Percentiles rank a stretch among this genome's conserved stretches.
Conservation (phyloP, 1,284 basidiomycete genomes). For the Pyrrhoderma lamaoense region DNA sequence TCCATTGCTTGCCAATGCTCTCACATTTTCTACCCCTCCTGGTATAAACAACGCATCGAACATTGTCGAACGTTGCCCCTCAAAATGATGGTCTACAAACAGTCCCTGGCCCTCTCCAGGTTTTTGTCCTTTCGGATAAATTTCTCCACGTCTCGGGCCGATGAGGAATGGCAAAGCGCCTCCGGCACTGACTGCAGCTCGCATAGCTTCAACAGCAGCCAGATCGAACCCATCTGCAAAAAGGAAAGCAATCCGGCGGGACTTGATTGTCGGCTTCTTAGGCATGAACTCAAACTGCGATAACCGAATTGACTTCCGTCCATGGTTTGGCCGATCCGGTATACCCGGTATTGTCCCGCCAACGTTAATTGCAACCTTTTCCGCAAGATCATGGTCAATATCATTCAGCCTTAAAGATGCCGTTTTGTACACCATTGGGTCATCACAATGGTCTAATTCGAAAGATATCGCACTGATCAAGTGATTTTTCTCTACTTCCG, state of each 20-base stretch:
- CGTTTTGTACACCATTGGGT: slow-evolving; percentile 58
- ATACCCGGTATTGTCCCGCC: slow-evolving; percentile 50
- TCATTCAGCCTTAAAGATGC: slow-evolving; percentile 62
- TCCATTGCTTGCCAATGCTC: slow-evolving; percentile 46
- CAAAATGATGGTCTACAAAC: slow-evolving; percentile 61
- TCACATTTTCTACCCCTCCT: slow-evolving; percentile 49
- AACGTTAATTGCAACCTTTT: slow-evolving; percentile 54
- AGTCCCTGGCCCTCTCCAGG: slow-evolving; percentile 31
- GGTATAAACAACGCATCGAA: slow-evolving; percentile 76
- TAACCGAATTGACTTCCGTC: slow-evolving; percentile 44
- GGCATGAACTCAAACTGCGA: slow-evolving; percentile 54
- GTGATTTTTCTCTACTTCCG: slow-evolving; percentile 58
- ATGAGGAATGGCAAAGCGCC: slow-evolving; percentile 60
- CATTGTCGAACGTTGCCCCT: slow-evolving; percentile 70
- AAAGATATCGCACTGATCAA: slow-evolving; percentile 63
- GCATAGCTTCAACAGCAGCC: slow-evolving; percentile 49
- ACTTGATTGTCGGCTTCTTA: slow-evolving; percentile 56
- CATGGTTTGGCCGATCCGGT: slow-evolving; percentile 45
- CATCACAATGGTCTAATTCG: slow-evolving; percentile 74
- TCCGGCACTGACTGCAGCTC: slow-evolving; percentile 42
- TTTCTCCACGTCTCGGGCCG: slow-evolving; percentile 56
- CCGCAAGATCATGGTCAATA: slow-evolving; percentile 64
- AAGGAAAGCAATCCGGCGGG: slow-evolving; percentile 67
- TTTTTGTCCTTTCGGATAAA: slow-evolving; percentile 38
- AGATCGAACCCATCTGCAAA: slow-evolving; percentile 68